Evolutionary conservation across 2,329 filamentous ascomycete genomes (phyloP).

Genomic region (Dothiorella sarmentorum): DNA sequence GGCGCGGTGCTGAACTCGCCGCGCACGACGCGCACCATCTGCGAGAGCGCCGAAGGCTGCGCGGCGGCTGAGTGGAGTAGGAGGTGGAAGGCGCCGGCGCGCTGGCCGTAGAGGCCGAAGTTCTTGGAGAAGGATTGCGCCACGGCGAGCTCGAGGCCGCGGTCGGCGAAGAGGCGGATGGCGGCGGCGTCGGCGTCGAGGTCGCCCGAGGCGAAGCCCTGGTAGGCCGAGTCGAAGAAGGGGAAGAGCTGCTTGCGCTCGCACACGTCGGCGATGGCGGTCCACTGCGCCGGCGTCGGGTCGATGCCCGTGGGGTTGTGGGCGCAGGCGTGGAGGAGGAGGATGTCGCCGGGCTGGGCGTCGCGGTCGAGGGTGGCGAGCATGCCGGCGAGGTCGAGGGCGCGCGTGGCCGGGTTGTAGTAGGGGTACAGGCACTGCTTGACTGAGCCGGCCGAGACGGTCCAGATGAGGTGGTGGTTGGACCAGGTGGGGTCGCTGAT

Average conservation of each 20-base stretch:
- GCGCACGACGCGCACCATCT: constrained; percentile 23
- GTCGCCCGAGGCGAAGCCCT: constrained; percentile 39
- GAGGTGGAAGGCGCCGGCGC: constrained; percentile 30
- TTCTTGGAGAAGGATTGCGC: constrained; percentile 40
- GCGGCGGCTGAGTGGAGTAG: constrained; percentile 15
- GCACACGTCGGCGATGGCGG: constrained; percentile 30
- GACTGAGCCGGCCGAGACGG: constrained; percentile 19
- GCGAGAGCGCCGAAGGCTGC: background rate
- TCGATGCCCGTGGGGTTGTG: constrained; percentile 43
- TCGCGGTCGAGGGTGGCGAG: constrained; percentile 24
- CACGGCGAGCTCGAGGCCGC: constrained; percentile 25
- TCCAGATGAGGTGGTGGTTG: constrained; percentile 35
- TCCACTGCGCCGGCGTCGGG: constrained; percentile 35
- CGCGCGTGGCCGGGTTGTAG: constrained; percentile 25
- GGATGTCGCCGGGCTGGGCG: constrained; percentile 29
- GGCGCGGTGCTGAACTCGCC: constrained; percentile 31
- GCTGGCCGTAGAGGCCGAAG: constrained; percentile 39
- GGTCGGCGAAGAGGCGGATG: constrained; percentile 30
- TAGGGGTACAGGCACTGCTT: constrained; percentile 27
- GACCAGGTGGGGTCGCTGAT: constrained; percentile 34
- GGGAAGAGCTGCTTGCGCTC: constrained; percentile 30
- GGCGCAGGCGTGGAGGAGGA: constrained; percentile 37
- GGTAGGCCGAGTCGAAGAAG: constrained; percentile 41
- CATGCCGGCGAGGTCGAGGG: constrained; percentile 34
- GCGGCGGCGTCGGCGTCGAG: constrained; percentile 35